phyloP scores from a whole-genome alignment of 2,329 filamentous ascomycete species.

The Neonectria magnoliae region DNA sequence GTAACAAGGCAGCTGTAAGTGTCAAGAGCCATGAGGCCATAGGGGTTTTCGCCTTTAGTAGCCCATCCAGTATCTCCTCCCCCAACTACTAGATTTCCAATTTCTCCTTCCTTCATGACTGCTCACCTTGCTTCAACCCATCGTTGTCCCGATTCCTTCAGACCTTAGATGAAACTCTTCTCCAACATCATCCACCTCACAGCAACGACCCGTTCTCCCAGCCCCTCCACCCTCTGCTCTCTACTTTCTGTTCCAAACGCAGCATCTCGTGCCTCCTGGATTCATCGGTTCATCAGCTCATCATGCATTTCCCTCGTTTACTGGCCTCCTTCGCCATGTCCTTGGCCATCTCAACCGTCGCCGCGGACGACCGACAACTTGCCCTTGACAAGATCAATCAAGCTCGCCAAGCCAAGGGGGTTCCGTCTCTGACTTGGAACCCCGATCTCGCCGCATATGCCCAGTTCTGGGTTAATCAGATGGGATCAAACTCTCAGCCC shows the following conservation, averaged over 20 bases:
- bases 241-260: background rate
- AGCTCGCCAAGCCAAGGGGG: constrained; percentile 42
- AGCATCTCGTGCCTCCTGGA: background rate
- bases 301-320: constrained; percentile 19
- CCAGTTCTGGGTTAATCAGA: constrained; percentile 48
- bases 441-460: constrained; percentile 45
- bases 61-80: background rate
- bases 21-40: background rate
- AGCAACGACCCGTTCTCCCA: background rate
- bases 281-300: background rate
- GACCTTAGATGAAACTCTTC: background rate
- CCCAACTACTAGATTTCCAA: background rate
- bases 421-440: constrained; percentile 45
- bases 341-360: constrained; percentile 15
- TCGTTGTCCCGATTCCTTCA: background rate
- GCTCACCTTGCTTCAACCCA: background rate
- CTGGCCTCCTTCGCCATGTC: constrained; percentile 29
- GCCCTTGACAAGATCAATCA: constrained; percentile 47
- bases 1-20: background rate
- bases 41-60: background rate
- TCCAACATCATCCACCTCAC: background rate
- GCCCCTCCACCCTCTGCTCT: background rate
- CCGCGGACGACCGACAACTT: constrained; percentile 35
- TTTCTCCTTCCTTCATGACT: background rate
- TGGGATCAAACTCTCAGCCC: constrained; percentile 43